These are phyloP conservation scores for Crassisporium funariophilum DNA, from an alignment of 768 basidiomycete genomes.

Conservation along the genomic window DNA sequence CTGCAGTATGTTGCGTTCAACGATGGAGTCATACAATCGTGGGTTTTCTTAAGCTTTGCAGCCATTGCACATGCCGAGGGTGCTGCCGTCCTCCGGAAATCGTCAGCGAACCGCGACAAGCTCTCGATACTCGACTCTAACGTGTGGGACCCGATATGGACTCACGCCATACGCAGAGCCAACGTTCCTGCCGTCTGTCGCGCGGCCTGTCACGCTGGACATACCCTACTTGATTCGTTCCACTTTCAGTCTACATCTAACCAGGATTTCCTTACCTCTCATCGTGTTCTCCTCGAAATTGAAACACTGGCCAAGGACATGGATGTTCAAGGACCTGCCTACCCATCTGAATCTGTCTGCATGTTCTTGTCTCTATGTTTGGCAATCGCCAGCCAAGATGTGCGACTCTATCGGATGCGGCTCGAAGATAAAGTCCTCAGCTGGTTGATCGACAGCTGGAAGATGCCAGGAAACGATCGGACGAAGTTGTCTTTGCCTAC, in stretches of 20 bases:
- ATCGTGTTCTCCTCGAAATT: constrained; percentile 69
- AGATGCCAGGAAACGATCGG: constrained; percentile 36
- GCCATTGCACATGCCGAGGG: constrained; percentile 62
- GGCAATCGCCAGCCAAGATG: constrained; percentile 75
- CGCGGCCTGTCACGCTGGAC: constrained; percentile 74
- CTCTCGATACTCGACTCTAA: constrained; percentile 20
- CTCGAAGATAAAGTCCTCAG: constrained; percentile 84
- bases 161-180: constrained; percentile 74
- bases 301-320: constrained; percentile 81
- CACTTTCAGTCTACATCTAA: constrained; percentile 23
- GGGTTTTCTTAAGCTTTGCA: constrained; percentile 82
- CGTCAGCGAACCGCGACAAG: background rate
- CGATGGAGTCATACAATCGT: constrained; percentile 71
- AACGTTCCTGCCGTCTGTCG: constrained; percentile 72
- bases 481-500: constrained; percentile 52
- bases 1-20: constrained; percentile 64
- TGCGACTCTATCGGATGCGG: constrained; percentile 79
- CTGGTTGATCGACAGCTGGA: constrained; percentile 83
- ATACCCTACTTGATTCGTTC: constrained; percentile 49
- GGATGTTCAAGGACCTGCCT: constrained; percentile 86
- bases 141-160: constrained; percentile 87
- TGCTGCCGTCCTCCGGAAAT: constrained; percentile 15
- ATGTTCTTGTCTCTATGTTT: constrained; percentile 73
- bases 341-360: constrained; percentile 90
- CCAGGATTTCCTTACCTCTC: constrained; percentile 47